Percentiles rank a stretch among this genome's conserved stretches.
Evolutionary conservation across 345 rosid genomes (phyloP).

Genomic region (Eucalyptus sp.): DNA sequence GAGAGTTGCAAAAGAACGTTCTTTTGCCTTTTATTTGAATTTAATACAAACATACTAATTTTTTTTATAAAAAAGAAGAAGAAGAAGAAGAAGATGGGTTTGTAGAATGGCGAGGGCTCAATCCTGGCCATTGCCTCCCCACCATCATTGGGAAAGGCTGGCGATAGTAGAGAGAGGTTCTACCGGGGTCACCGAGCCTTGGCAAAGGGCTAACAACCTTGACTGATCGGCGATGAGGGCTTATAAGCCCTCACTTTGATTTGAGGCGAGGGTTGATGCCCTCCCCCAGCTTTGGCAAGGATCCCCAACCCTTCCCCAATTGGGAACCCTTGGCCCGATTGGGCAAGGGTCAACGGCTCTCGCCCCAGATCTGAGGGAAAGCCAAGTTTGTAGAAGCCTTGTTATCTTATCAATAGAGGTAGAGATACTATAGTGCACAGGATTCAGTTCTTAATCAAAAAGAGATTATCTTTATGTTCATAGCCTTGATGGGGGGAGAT

Average conservation of each 20-base stretch:
- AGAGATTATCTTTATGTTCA: not conserved
- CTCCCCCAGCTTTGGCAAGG: fast-evolving
- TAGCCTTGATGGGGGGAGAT: not conserved
- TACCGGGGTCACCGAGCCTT: too few species aligned
- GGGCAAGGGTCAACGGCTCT: fast-evolving
- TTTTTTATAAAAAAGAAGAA: too few species aligned
- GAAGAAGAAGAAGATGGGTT: too few species aligned
- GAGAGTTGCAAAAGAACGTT: too few species aligned
- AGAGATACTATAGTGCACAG: fast-evolving
- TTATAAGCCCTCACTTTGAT: fast-evolving
- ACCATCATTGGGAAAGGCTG: fast-evolving
- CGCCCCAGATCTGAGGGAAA: fast-evolving
- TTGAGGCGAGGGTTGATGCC: fast-evolving
- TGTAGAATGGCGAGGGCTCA: too few species aligned
- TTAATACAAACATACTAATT: too few species aligned
- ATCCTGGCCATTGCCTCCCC: fast-evolving
- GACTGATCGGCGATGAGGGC: fast-evolving
- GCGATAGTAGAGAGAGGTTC: fast-evolving
- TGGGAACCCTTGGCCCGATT: fast-evolving
- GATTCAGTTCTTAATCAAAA: not conserved
- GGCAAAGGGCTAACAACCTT: too few species aligned
- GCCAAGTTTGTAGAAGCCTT: not conserved
- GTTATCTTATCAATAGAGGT: not conserved
- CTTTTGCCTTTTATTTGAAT: too few species aligned
- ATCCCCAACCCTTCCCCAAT: fast-evolving